Conservation (phyloP, 73 alveolate genomes). For the Paramecium sexaurelia region DNA sequence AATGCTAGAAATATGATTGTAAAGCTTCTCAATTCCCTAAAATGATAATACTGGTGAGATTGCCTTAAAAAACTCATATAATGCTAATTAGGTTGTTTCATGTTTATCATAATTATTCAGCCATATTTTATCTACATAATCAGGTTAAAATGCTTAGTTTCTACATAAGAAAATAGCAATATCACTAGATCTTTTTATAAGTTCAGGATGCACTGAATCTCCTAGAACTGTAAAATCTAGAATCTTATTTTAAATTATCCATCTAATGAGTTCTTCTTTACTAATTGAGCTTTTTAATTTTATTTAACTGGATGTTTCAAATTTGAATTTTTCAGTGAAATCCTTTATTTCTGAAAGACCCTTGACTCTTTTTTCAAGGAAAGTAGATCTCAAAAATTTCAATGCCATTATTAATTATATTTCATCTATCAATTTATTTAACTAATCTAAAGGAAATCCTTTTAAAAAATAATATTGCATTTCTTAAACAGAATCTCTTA, state of each 20-base stretch:
- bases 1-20: not conserved
- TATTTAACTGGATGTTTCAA: not conserved
- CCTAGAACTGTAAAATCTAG: constrained; percentile 40
- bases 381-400: constrained; percentile 72
- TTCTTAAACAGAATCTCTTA: constrained; percentile 59
- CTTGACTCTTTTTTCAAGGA: constrained; percentile 77
- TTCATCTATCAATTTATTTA: constrained; percentile 55
- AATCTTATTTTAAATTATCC: constrained; percentile 51
- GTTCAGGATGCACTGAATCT: constrained; percentile 64
- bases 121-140: constrained; percentile 51
- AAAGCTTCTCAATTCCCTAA: constrained; percentile 18
- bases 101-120: constrained; percentile 16
- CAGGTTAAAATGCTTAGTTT: not conserved
- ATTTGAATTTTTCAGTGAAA: constrained; percentile 52
- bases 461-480: constrained; percentile 29
- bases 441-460: constrained; percentile 34
- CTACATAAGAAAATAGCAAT: constrained; percentile 40
- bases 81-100: constrained; percentile 60
- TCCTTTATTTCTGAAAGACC: constrained; percentile 80
- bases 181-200: constrained; percentile 60
- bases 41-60: not conserved
- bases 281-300: not conserved
- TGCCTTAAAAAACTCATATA: constrained; percentile 48
- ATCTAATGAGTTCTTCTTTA: not conserved
- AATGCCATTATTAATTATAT: constrained; percentile 68